These are phyloP conservation scores for Aspergillus candidus DNA, from an alignment of 2,329 filamentous ascomycete genomes.

Conservation along the genomic window DNA sequence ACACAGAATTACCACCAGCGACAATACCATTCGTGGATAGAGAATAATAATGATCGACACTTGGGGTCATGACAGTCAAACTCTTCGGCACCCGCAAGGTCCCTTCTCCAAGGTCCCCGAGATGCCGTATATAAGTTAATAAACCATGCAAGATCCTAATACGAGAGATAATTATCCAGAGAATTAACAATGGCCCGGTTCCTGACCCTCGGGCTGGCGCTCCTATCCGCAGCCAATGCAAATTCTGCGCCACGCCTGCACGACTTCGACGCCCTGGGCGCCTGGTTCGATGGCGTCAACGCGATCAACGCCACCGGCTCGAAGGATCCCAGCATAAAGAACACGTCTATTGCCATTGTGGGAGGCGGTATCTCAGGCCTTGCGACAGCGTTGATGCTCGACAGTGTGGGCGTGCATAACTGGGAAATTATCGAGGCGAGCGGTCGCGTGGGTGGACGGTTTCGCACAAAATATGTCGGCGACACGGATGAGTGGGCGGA, in stretches of 20 bases:
- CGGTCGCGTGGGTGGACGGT: conserved; percentile 37
- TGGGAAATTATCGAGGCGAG: conserved; percentile 43
- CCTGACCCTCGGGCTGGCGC: too few relatives aligned
- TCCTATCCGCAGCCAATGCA: too few relatives aligned
- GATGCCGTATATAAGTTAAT: too few relatives aligned
- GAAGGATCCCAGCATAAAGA: conserved; percentile 7
- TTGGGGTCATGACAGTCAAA: too few relatives aligned
- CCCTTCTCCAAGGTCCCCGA: too few relatives aligned
- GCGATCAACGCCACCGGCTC: conserved; percentile 13
- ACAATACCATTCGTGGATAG: too few relatives aligned
- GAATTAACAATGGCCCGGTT: too few relatives aligned
- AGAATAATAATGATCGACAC: too few relatives aligned
- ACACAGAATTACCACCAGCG: too few relatives aligned
- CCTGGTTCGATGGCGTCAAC: conserved; percentile 23
- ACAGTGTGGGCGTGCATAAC: conserved; percentile 39
- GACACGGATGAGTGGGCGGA: conserved; percentile 21
- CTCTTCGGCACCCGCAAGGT: too few relatives aligned
- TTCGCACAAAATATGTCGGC: conserved; percentile 40
- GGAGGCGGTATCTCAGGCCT: conserved; percentile 36
- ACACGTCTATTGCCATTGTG: conserved; percentile 24
- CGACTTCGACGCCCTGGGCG: conserved; percentile 18
- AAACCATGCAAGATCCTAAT: too few relatives aligned
- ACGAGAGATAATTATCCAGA: too few relatives aligned
- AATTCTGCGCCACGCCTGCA: conserved; percentile 2
- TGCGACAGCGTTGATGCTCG: conserved; percentile 39